phyloP scores from a whole-genome alignment of 2,329 filamentous ascomycete species.

The Pseudogymnoascus sp. region DNA sequence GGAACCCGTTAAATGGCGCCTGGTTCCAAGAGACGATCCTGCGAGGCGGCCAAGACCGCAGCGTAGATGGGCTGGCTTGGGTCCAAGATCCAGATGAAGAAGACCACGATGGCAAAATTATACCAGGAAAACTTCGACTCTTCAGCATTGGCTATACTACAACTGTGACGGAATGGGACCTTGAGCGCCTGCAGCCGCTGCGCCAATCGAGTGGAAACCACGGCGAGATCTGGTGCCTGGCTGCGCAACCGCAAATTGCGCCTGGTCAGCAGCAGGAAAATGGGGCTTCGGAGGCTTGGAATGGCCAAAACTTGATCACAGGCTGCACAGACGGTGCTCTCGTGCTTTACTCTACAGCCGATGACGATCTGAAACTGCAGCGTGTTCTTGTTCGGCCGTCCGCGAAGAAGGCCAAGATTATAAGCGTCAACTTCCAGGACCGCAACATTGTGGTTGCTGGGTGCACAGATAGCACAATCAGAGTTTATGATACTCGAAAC shows the following conservation, averaged over 20 bases:
- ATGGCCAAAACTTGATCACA: slow-evolving; percentile 60
- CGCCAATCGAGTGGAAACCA: slow-evolving; percentile 85
- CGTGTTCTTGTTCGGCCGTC: slow-evolving; percentile 66
- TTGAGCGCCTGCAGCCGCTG: slow-evolving; percentile 67
- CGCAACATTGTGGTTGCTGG: slow-evolving; percentile 76
- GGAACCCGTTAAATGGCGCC: slow-evolving; percentile 67
- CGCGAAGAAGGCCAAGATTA: slow-evolving; percentile 76
- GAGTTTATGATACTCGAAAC: slow-evolving; percentile 76
- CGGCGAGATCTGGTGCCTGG: slow-evolving; percentile 94
- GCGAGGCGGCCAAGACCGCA: slow-evolving; percentile 72
- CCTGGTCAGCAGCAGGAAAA: slow-evolving; percentile 22
- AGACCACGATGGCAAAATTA: slow-evolving; percentile 49
- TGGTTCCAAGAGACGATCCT: slow-evolving; percentile 91
- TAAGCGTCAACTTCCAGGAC: slow-evolving; percentile 85
- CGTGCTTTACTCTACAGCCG: slow-evolving; percentile 76
- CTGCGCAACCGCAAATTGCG: slow-evolving; percentile 58
- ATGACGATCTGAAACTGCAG: slow-evolving; percentile 73
- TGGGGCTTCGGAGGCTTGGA: slow-evolving; percentile 23
- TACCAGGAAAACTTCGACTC: slow-evolving; percentile 67
- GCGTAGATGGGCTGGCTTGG: slow-evolving; percentile 87
- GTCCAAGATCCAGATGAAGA: slow-evolving; percentile 73
- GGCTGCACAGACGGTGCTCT: slow-evolving; percentile 89
- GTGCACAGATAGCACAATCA: slow-evolving; percentile 93
- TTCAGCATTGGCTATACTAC: slow-evolving; percentile 96
- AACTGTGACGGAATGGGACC: slow-evolving; percentile 89